Evolutionary conservation across 129 eudicot species (phyloP).

Genomic region (Arctium lappa): DNA sequence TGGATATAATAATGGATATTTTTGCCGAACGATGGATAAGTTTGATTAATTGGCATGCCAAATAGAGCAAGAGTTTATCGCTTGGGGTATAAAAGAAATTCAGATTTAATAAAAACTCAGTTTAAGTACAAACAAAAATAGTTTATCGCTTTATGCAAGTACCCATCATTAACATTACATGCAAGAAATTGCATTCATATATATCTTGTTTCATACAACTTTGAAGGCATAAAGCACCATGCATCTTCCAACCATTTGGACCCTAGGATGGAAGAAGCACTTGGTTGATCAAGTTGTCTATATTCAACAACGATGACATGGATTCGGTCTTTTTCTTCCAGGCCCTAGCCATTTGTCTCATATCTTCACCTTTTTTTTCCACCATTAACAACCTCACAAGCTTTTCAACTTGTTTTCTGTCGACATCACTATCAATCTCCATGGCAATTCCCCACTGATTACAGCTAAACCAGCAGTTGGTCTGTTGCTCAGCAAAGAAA

Average conservation of each 20-base stretch:
- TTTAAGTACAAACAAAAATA: no score
- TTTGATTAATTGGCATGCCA: no score
- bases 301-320: conserved; percentile 9
- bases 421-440: conserved; percentile 24
- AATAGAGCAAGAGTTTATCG: no score
- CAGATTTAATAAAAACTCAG: no score
- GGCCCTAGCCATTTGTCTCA: conserved; percentile 14
- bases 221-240: no score
- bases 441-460: conserved; percentile 28
- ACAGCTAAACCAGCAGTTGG: conserved; percentile 28
- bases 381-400: conserved; percentile 27
- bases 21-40: no score
- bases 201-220: no score
- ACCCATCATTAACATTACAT: no score
- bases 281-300: conserved; percentile 14
- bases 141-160: no score
- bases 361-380: conserved; percentile 31
- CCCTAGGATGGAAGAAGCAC: conserved; percentile 15
- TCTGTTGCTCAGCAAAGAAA: conserved; percentile 28
- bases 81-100: no score
- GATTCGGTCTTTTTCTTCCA: conserved; percentile 28
- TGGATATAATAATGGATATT: no score
- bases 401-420: conserved; percentile 19
- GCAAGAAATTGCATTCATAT: no score
- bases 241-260: neutral